A percentile compares a stretch with the other conserved stretches of the same genome.
These are phyloP conservation scores for Didymella pinodella DNA, from an alignment of 2,329 filamentous ascomycete species.

Conservation along the genomic window DNA sequence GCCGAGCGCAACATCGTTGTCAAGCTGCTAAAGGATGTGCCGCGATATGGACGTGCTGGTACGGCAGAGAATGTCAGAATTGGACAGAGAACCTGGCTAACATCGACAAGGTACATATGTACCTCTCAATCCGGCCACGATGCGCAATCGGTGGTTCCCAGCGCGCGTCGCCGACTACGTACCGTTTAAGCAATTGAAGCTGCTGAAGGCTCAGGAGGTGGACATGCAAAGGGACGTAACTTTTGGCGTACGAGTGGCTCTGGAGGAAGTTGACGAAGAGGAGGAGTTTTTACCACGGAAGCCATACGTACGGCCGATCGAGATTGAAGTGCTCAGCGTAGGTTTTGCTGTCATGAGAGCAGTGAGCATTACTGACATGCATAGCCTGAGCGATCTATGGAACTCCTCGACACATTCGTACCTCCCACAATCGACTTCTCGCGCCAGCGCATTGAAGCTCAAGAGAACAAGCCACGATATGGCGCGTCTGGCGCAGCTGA, in stretches of 20 bases:
- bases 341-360: constrained; percentile 11
- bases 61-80: constrained; percentile 14
- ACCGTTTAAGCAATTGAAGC: constrained; percentile 54
- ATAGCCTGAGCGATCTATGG: constrained; percentile 55
- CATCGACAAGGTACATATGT: constrained; percentile 59
- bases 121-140: constrained; percentile 59
- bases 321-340: constrained; percentile 53
- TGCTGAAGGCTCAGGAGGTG: constrained; percentile 56
- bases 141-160: constrained; percentile 65
- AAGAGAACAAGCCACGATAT: constrained; percentile 43
- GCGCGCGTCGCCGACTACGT: constrained; percentile 62
- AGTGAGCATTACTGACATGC: constrained; percentile 27
- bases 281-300: constrained; percentile 29
- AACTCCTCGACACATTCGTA: constrained; percentile 59
- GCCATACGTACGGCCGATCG: constrained; percentile 49
- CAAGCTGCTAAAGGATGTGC: constrained; percentile 61
- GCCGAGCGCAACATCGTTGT: constrained; percentile 56
- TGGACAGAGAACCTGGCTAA: constrained; percentile 28
- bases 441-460: constrained; percentile 53
- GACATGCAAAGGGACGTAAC: constrained; percentile 57
- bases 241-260: constrained; percentile 49
- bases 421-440: constrained; percentile 59
- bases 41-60: constrained; percentile 58
- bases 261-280: constrained; percentile 41
- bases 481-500: constrained; percentile 48